Percentiles rank a stretch among this genome's conserved stretches.
phyloP scores from a whole-genome alignment of 176 grass and related monocot species.

The Bolboschoenus planiculmis region DNA sequence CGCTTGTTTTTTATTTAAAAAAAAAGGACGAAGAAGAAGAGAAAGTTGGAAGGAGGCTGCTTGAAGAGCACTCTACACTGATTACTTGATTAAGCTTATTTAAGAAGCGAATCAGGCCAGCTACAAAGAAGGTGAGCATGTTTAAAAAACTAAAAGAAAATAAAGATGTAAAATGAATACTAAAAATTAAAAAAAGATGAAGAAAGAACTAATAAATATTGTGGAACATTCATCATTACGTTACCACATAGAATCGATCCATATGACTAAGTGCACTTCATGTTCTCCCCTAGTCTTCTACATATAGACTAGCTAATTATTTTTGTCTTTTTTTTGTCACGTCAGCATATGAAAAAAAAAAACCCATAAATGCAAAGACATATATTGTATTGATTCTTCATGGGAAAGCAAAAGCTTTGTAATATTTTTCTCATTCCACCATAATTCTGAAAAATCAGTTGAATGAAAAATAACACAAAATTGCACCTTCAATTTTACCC shows the following conservation, averaged over 20 bases:
- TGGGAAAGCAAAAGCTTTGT: background rate
- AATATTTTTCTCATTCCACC: background rate
- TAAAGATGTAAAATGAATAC: background rate
- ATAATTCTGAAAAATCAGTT: background rate
- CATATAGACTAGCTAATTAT: background rate
- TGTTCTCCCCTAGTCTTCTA: constrained; percentile 1
- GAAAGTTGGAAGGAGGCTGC: background rate
- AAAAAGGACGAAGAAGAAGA: background rate
- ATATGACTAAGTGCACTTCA: background rate
- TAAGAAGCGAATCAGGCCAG: constrained; percentile 9
- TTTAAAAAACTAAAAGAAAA: background rate
- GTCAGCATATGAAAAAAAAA: background rate
- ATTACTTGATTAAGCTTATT: background rate
- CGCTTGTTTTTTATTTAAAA: background rate
- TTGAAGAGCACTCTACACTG: constrained; percentile 11
- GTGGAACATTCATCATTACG: background rate
- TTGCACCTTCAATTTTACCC: background rate
- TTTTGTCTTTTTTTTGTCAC: background rate
- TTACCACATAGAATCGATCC: background rate
- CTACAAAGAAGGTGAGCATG: background rate
- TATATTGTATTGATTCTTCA: background rate
- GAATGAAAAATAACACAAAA: background rate
- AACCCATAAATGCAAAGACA: background rate
- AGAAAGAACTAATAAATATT: constrained; percentile 4
- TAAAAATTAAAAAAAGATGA: background rate